Base-by-base conservation (phyloP, 2,329 filamentous ascomycete genomes). In the Exutisphaerella laricina region DNA sequence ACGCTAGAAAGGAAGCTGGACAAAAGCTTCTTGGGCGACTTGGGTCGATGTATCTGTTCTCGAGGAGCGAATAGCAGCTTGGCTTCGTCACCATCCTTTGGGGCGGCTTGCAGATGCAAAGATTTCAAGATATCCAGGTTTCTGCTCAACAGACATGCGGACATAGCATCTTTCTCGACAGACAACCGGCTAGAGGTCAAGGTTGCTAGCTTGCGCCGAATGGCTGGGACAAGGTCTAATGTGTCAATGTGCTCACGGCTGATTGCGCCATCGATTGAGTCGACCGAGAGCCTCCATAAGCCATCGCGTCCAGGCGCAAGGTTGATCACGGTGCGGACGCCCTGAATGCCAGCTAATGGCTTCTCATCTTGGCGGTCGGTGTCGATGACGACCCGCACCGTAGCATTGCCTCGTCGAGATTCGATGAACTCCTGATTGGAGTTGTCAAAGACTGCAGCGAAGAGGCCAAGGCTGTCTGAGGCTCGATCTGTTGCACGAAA, bases 1-100 rank as follows among this genome's bases (percentile, higher is more conserved):
- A 79, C 78, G 23, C 79, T 77, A 56, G 94, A 79, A 10, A 65
- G 48, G 41, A 96, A 78, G 58, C 77, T 94, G 0, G 89, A 94
- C 12, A 97, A 72, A 58, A 95, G 74, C 63, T 96, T 97, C 35
- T 94, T 86, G 0, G 90, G 89, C 1, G 89, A 96, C n/a, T 83
- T 78, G 4, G 81, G 80, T 7, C 90, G 75, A 59, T 86, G 85
- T 1, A 80, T 81, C 41, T 76, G 76, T 26, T 66, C 65, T 7
- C 46, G 53, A 25, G 45, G 43, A 3, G 39, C 38, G 12, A 47
- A 35, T 13, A 44, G 36, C 4, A 47, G 40, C 18, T 50, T 47
- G 17, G 46, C 43, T 10, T 51, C 47, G 14, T 51, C 49, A 6
- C 50, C 55, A n/a, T 49, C 46, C 22, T 45, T 41, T 5, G 43